A percentile compares a stretch with the other conserved stretches of the same genome.
Evolutionary conservation across 805 yeast genomes (phyloP).

Genomic region (Brettanomyces bruxellensis): DNA sequence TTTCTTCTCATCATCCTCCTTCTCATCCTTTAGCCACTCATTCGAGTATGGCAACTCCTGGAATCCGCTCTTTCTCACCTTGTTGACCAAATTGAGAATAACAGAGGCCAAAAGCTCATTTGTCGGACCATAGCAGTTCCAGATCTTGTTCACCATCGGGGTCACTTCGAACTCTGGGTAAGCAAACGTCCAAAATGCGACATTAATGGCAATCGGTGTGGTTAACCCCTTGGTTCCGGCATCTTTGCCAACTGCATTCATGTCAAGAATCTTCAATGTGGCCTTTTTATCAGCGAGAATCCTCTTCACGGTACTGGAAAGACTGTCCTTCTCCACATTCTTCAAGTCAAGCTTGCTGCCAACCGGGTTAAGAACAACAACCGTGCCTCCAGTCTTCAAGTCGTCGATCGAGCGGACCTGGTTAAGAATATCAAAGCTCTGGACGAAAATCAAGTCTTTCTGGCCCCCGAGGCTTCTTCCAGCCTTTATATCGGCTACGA

Average conservation of each 20-base stretch:
- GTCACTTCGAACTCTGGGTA: conserved; percentile 50
- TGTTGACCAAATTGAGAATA: conserved; percentile 54
- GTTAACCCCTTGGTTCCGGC: conserved; percentile 73
- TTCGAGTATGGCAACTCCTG: conserved; percentile 28
- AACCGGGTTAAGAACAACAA: conserved; percentile 35
- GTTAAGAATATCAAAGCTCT: conserved; percentile 44
- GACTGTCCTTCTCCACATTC: conserved; percentile 39
- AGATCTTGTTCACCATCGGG: conserved; percentile 64
- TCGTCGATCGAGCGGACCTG: conserved; percentile 55
- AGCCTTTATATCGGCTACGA: conserved; percentile 51
- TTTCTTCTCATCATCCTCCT: conserved; percentile 15
- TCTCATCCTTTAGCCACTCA: conserved; percentile 20
- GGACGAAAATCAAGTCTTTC: conserved; percentile 60
- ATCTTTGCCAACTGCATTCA: conserved; percentile 52
- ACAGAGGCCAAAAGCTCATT: conserved; percentile 73
- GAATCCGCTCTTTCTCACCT: conserved; percentile 38
- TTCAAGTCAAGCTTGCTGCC: conserved; percentile 31
- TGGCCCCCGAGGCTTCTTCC: conserved; percentile 34
- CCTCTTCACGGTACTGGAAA: conserved; percentile 46
- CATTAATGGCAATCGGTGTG: conserved; percentile 62
- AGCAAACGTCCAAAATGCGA: conserved; percentile 69
- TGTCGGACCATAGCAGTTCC: conserved; percentile 73
- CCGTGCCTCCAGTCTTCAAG: conserved; percentile 44
- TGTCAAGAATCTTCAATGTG: conserved; percentile 51
- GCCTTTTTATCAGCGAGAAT: conserved; percentile 43